Evolutionary conservation across 2,329 filamentous ascomycete genomes (phyloP).

Genomic region (Aspergillus cejpii): DNA sequence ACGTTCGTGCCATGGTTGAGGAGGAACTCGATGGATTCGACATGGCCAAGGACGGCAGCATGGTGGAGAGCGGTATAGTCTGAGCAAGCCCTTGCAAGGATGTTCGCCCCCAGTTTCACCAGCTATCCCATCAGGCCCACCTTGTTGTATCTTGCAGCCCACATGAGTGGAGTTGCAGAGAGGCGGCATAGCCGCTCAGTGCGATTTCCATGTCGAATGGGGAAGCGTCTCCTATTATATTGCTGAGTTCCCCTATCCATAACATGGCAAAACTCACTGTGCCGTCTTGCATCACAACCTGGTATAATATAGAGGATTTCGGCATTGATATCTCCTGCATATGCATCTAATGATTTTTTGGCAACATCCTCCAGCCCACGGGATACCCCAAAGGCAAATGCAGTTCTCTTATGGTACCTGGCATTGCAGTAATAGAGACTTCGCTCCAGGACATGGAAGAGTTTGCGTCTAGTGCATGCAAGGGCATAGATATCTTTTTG

Average conservation of each 20-base stretch:
- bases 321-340: not conserved
- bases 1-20: not conserved
- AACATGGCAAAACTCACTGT: not conserved
- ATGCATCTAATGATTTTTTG: not conserved
- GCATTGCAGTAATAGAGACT: no score
- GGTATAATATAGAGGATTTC: not conserved
- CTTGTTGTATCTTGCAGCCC: not conserved
- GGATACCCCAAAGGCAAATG: not conserved
- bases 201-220: not conserved
- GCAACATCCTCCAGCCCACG: not conserved
- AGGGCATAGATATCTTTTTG: no score
- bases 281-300: fast-evolving
- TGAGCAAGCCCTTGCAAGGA: not conserved
- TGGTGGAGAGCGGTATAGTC: not conserved
- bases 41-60: not conserved
- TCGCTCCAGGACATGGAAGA: no score
- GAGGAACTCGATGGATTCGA: not conserved
- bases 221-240: no score
- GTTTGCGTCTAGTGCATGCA: no score
- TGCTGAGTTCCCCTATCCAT: no score
- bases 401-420: not conserved
- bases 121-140: not conserved
- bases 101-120: not conserved
- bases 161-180: not conserved
- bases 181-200: not conserved